Evolutionary conservation across 163 green algal genomes (phyloP), one percentile per base, ranked within the genome.

Genomic region (Scenedesmus sp.): DNA sequence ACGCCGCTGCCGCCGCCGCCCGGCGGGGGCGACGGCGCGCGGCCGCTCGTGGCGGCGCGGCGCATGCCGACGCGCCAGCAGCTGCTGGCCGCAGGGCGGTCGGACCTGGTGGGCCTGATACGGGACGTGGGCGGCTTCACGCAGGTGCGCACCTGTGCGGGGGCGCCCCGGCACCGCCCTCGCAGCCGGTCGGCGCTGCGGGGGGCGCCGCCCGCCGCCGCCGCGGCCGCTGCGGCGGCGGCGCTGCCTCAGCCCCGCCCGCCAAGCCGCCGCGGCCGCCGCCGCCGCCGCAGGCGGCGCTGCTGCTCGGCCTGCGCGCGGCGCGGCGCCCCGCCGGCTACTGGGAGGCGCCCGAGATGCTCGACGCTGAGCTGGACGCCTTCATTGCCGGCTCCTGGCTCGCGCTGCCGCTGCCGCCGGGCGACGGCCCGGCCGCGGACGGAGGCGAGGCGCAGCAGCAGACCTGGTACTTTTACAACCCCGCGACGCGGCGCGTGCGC

Each of bases 371-470:
- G 58, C 45, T 80, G 26, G 70, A 78, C 15, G 42, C 44, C 18
- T 78, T 78, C 31, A 62, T 78, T 4, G 67, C 67, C 64, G 67
- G 67, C 13, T 63, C 20, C 28, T 76, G 67, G 67, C 18, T 54
- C 9, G 67, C 67, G 14, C 33, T 76, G 34, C 67, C 50, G 53
- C 33, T 17, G 31, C 31, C 15, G 10, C 4, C 22, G 20, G 5
- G 22, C 36, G 28, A 62, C 53, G 28, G 29, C 53, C 29, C 28
- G 22, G 14, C 28, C 53, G 29, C 10, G 7, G 31, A 20, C 31
- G 31, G 7, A 17, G 31, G 60, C 7, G 51, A 57, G 36, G n/a
- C 33, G n/a, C 36, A n/a, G n/a, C 36, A 58, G 45, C 44, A 47
- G 2, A 11, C 47, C 13, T 73, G 29, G 17, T 73, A 73, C 17